Conservation (phyloP, 441 rosid species). For the Macaranga tanarius region DNA sequence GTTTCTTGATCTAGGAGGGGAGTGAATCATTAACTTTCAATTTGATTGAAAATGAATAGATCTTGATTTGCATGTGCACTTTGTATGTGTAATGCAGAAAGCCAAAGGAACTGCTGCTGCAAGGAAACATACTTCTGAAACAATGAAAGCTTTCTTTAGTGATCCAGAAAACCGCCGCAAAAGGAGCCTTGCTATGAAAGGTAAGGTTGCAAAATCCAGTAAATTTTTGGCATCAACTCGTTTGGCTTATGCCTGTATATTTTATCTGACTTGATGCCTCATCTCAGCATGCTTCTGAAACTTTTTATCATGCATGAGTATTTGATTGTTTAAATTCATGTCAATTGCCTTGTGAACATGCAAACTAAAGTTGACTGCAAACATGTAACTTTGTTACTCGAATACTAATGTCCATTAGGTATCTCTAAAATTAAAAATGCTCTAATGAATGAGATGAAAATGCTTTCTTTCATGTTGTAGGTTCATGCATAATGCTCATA, state of each 20-base stretch:
- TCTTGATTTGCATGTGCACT: background rate
- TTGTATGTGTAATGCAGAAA: conserved; percentile 45
- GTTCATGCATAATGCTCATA: background rate
- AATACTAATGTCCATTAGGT: background rate
- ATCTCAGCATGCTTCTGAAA: background rate
- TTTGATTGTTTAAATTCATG: background rate
- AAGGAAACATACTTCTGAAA: conserved; percentile 76
- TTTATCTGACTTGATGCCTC: background rate
- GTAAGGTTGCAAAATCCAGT: conserved; percentile 32
- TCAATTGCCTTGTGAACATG: background rate
- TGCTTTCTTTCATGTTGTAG: background rate
- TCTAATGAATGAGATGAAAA: conserved; percentile 4
- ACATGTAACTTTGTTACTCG: background rate
- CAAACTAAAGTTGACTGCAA: background rate
- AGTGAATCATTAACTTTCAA: conserved; percentile 6
- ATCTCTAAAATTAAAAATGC: background rate
- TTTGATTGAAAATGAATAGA: background rate
- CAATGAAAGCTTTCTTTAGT: conserved; percentile 74
- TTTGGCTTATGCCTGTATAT: background rate
- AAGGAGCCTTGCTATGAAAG: conserved; percentile 92
- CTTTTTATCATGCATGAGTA: background rate
- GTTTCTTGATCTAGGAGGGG: background rate
- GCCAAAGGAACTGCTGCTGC: conserved; percentile 85
- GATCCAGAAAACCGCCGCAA: conserved; percentile 74
- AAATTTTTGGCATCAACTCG: background rate